Evolutionary conservation across 2,329 filamentous ascomycete species (phyloP).

Genomic region (Phyllosticta citriasiana): DNA sequence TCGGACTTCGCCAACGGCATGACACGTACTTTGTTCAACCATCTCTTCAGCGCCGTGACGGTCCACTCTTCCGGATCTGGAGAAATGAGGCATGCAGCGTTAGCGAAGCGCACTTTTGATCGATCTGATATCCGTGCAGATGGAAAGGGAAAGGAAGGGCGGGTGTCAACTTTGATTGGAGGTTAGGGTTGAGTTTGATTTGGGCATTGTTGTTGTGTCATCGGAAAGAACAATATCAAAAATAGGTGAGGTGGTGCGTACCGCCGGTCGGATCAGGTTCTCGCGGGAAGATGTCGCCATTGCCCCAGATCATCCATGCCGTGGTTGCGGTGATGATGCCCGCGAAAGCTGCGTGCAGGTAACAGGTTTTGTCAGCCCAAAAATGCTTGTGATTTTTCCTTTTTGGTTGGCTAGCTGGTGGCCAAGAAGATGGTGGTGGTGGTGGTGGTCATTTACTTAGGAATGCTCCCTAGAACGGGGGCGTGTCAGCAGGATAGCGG

Average conservation of each 20-base stretch:
- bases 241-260: conserved; percentile 22
- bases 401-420: no score
- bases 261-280: conserved; percentile 68
- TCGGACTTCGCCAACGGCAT: conserved; percentile 1
- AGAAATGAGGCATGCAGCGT: not conserved
- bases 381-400: not conserved
- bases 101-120: not conserved
- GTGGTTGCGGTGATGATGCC: conserved; percentile 73
- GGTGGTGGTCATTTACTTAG: conserved; percentile 14
- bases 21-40: conserved; percentile 65
- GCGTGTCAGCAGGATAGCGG: conserved; percentile 14
- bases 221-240: conserved; percentile 16
- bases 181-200: no score
- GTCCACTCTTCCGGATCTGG: conserved; percentile 64
- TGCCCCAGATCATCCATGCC: conserved; percentile 74
- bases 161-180: no score
- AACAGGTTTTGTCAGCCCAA: not conserved
- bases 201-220: not conserved
- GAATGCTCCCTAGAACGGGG: conserved; percentile 23
- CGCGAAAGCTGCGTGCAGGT: conserved; percentile 47
- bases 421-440: not conserved
- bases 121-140: not conserved
- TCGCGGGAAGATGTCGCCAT: conserved; percentile 59
- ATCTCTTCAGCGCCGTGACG: conserved; percentile 65
- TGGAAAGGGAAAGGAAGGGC: not conserved